Evolutionary conservation across 345 rosid species (phyloP).

Genomic region (Abelmoschus esculentus): DNA sequence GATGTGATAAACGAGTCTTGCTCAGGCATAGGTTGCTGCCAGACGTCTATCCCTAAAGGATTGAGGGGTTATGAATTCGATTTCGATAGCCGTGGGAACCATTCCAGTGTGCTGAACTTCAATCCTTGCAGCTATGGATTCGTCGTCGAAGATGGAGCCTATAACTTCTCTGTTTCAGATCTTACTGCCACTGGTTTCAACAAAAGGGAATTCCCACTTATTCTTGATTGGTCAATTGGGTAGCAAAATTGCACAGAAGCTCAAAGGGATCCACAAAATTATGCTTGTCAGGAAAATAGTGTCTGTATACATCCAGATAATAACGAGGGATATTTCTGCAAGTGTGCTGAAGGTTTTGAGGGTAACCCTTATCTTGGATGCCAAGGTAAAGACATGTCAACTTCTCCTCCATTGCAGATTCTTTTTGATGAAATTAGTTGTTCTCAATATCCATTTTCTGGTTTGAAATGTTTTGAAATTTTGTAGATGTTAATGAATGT

Average conservation of each 20-base stretch:
- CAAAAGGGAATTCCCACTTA: background rate
- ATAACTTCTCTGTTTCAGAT: background rate
- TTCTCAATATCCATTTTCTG: too few species aligned
- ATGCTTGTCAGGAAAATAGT: background rate
- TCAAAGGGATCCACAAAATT: background rate
- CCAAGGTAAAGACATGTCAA: background rate
- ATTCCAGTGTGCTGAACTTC: background rate
- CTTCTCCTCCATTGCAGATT: background rate
- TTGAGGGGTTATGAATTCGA: background rate
- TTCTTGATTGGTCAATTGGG: conserved; percentile 4
- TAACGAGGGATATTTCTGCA: background rate
- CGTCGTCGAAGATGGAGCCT: conserved; percentile 10
- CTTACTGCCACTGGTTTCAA: background rate
- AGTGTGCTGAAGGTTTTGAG: background rate
- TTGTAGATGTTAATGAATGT: conserved; percentile 14
- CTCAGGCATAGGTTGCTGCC: conserved; percentile 9
- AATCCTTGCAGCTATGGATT: conserved; percentile 27
- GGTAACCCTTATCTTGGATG: background rate
- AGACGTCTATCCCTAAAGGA: conserved; percentile 6
- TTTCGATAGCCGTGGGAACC: background rate
- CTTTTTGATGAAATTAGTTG: background rate
- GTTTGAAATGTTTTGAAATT: too few species aligned
- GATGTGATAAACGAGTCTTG: background rate
- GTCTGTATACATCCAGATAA: background rate
- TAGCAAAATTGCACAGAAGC: background rate